Evolutionary conservation across 306 rosid genomes (phyloP), one percentile per base, ranked within the genome.

Genomic region (Pyrus bretschneideri): DNA sequence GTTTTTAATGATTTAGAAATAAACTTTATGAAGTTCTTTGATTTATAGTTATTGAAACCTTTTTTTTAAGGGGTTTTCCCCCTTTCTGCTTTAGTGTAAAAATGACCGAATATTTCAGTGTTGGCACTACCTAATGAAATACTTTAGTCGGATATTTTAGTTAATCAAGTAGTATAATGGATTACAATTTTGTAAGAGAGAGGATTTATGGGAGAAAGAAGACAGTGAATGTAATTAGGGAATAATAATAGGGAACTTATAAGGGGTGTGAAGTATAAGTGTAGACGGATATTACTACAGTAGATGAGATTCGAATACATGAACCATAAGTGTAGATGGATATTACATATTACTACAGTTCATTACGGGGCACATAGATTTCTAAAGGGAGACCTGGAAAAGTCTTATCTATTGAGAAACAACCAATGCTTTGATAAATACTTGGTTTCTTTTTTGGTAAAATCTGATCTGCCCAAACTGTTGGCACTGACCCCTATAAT

Each of bases 1-100:
- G 57, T 17, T 70, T 27, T 27, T 54, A 55, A 23, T 74, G 79
- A 49, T 75, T 40, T 33, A 66, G 9, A 79, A 76, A 57, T 69
- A 23, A n/a, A 33, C 21, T 30, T 23, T 60, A 25, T 23, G 30
- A 60, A 59, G 65, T 31, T 23, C 38, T 30, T 64, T 19, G 14
- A 63, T 75, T 46, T n/a, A 18, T 49, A 64, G 22, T 29, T 62
- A 5, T 9, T 25, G 67, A 62, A 62, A 29, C 8, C 38, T 13
- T 33, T 33, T 33, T 61, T 62, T 9, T 13, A 62, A 29, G 40
- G 18, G 29, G 40, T 62, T 67, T 38, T 67, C n/a, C 5, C 15
- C 4, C 18, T 1, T 51, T 13, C 57, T 12, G 18, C 23, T 18
- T 1, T 3, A 38, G 10, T 9, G 11, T 21, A 8, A 59, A 59